These are phyloP conservation scores for Citrus trifoliata DNA, from an alignment of 345 rosid genomes.

Conservation along the genomic window DNA sequence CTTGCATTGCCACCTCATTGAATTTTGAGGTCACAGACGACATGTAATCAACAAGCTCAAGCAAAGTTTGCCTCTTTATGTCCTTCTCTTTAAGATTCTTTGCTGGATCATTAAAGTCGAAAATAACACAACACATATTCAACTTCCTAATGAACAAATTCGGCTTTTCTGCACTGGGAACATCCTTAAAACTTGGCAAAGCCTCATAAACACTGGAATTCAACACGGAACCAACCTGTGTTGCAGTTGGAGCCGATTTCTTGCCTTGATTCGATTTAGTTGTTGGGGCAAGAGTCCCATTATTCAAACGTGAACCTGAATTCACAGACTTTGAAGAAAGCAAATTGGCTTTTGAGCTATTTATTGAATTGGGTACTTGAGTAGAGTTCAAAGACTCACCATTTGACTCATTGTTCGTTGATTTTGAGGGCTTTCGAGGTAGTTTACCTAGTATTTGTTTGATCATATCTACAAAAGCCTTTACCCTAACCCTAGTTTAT, in stretches of 20 bases:
- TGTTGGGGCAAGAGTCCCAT: conserved; percentile 35
- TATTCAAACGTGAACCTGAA: conserved; percentile 39
- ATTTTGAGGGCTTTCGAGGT: conserved; percentile 68
- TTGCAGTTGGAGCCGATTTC: conserved; percentile 24
- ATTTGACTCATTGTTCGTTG: conserved; percentile 45
- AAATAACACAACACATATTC: conserved; percentile 60
- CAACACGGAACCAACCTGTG: conserved; percentile 32
- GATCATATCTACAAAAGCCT: conserved; percentile 50
- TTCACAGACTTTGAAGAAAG: conserved; percentile 37
- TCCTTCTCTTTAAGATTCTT: conserved; percentile 78
- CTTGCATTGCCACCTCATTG: conserved; percentile 58
- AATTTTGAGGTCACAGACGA: conserved; percentile 44
- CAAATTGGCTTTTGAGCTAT: conserved; percentile 30
- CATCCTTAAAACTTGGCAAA: conserved; percentile 65
- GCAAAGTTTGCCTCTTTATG: conserved; percentile 66
- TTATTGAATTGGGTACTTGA: conserved; percentile 37
- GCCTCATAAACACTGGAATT: conserved; percentile 51
- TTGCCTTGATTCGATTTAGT: conserved; percentile 45
- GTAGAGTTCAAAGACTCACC: conserved; percentile 42
- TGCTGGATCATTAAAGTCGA: conserved; percentile 60
- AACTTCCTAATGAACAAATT: conserved; percentile 61
- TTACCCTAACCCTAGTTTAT: conserved; percentile 8
- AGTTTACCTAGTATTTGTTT: conserved; percentile 76
- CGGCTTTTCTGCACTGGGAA: conserved; percentile 59
- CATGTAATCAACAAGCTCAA: conserved; percentile 73